These are phyloP conservation scores for Salix brachista DNA, from an alignment of 345 rosid genomes.

Conservation along the genomic window DNA sequence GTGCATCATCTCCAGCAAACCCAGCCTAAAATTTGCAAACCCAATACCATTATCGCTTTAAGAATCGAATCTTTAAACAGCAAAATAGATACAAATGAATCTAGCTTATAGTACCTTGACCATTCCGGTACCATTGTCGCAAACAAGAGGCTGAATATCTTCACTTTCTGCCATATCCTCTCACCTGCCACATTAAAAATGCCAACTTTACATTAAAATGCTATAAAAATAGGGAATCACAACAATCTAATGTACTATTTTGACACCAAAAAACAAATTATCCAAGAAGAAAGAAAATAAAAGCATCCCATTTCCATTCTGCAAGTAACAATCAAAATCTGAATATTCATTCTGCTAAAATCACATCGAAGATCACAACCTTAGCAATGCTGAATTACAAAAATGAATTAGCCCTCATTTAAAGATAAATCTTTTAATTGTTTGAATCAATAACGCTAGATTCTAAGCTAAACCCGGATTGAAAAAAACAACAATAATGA, in stretches of 20 bases:
- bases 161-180: conserved; percentile 56
- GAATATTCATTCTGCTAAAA: background rate
- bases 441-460: background rate
- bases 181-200: conserved; percentile 21
- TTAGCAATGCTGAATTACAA: background rate
- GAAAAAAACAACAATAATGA: background rate
- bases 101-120: conserved; percentile 42
- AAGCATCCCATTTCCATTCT: background rate
- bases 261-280: background rate
- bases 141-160: conserved; percentile 58
- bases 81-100: background rate
- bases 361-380: background rate
- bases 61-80: background rate
- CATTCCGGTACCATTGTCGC: conserved; percentile 73
- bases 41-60: background rate
- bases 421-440: background rate
- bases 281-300: background rate
- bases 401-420: background rate
- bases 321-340: background rate
- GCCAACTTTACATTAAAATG: background rate
- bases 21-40: conserved; percentile 36
- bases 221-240: background rate
- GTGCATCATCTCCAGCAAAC: conserved; percentile 57
- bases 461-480: background rate
- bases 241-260: background rate